Percentiles rank a stretch among this genome's conserved stretches.
Evolutionary conservation across 225 moss, liverwort and hornwort species (phyloP).

Genomic region (Straminergon stramineum): DNA sequence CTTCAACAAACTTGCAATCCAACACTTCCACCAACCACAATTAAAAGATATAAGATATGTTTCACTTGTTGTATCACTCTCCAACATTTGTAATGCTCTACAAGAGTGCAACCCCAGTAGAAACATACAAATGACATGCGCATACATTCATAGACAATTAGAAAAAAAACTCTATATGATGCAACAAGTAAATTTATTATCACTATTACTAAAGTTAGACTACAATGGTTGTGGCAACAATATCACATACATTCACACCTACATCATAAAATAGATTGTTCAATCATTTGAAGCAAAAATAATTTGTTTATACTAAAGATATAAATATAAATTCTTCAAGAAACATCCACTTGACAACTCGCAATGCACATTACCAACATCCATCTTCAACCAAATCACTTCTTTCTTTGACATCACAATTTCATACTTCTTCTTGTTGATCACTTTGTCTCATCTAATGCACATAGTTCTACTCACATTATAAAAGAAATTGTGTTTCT

Average conservation of each 20-base stretch:
- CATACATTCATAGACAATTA: background rate
- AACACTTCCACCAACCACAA: background rate
- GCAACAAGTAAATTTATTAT: background rate
- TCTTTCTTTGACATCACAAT: background rate
- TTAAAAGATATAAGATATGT: background rate
- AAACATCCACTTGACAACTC: background rate
- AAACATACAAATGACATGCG: background rate
- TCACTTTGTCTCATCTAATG: background rate
- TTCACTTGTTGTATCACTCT: accelerated
- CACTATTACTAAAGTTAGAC: too few relatives aligned
- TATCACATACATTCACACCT: background rate
- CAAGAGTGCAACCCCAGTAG: background rate
- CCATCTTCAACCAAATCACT: background rate
- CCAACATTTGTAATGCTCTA: background rate
- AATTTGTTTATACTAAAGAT: background rate
- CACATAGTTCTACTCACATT: background rate
- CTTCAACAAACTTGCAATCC: background rate
- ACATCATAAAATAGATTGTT: background rate
- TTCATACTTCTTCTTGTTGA: accelerated
- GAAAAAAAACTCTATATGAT: background rate
- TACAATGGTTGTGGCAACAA: background rate
- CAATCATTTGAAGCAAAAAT: background rate
- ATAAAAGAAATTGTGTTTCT: background rate
- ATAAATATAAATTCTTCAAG: background rate
- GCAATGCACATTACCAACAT: background rate